phyloP scores from a whole-genome alignment of 352 stramenopile species.

The Globisporangium mamillatum region DNA sequence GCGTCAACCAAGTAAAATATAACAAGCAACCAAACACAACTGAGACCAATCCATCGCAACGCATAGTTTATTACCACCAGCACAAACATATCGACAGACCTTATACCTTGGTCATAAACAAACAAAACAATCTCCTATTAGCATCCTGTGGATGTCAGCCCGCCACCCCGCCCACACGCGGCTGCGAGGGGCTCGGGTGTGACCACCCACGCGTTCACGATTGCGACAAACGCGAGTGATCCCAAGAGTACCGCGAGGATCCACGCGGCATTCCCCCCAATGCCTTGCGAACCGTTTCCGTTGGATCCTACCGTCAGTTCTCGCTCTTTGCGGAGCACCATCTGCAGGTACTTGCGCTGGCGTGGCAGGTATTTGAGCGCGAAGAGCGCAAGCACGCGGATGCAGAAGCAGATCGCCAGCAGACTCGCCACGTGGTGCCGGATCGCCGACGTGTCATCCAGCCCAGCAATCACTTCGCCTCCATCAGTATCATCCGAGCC shows the following conservation, averaged over 20 bases:
- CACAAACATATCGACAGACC: not conserved
- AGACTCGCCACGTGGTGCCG: slow-evolving; percentile 30
- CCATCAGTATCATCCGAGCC: not conserved
- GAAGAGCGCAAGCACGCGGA: slow-evolving; percentile 37
- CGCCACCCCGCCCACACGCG: not conserved
- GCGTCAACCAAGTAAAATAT: slow-evolving; percentile 10
- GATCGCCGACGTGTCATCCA: slow-evolving; percentile 8
- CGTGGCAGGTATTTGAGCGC: slow-evolving; percentile 38
- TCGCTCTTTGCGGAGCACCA: not conserved
- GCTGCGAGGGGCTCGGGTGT: not conserved
- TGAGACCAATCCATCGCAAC: not conserved
- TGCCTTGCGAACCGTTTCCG: not conserved
- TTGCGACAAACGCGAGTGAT: slow-evolving; percentile 6
- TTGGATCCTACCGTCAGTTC: not conserved
- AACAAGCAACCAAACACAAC: not conserved
- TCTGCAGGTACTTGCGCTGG: slow-evolving; percentile 47
- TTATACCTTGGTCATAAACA: not conserved
- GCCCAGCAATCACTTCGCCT: not conserved
- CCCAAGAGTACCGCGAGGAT: slow-evolving; percentile 1
- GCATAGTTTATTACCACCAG: not conserved
- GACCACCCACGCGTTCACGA: slow-evolving; percentile 3
- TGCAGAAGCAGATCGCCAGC: slow-evolving; percentile 38
- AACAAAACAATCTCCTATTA: not conserved
- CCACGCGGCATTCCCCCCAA: not conserved
- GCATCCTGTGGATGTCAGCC: not conserved